A percentile compares a stretch with the other conserved stretches of the same genome.
Conservation (phyloP, 257 asterid genomes). For the Ligustrum vulgare region DNA sequence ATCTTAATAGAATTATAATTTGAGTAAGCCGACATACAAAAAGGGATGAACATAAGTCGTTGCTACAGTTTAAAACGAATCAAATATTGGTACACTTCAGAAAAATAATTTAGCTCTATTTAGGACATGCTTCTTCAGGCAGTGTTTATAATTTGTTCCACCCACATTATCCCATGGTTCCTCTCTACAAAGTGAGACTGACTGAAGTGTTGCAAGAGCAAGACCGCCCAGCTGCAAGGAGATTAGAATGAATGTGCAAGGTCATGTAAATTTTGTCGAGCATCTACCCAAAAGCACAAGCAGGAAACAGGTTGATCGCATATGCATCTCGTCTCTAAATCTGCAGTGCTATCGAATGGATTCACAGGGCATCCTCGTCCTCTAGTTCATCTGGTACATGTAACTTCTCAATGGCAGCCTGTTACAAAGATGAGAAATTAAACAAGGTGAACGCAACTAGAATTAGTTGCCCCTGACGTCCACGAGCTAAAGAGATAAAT, state of each 20-base stretch:
- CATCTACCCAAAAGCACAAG: constrained; percentile 39
- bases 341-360: constrained; percentile 17
- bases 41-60: neutral
- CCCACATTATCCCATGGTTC: constrained; percentile 1
- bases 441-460: constrained; percentile 4
- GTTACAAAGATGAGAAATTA: constrained; percentile 20
- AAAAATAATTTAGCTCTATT: neutral
- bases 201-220: neutral
- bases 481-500: neutral
- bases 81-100: neutral
- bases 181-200: neutral
- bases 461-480: neutral
- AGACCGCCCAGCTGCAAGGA: constrained; percentile 20
- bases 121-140: neutral
- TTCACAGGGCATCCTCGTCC: constrained; percentile 56
- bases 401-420: constrained; percentile 95
- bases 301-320: constrained; percentile 21
- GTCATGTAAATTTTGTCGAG: constrained; percentile 5
- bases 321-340: neutral
- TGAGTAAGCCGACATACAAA: neutral
- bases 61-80: neutral
- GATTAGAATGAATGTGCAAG: constrained; percentile 14
- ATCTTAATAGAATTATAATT: neutral
- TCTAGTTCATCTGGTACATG: constrained; percentile 90
- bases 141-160: neutral